Percentiles rank a stretch among this genome's conserved stretches.
phyloP scores from a whole-genome alignment of 352 stramenopile genomes.

The Lagenidium giganteum region DNA sequence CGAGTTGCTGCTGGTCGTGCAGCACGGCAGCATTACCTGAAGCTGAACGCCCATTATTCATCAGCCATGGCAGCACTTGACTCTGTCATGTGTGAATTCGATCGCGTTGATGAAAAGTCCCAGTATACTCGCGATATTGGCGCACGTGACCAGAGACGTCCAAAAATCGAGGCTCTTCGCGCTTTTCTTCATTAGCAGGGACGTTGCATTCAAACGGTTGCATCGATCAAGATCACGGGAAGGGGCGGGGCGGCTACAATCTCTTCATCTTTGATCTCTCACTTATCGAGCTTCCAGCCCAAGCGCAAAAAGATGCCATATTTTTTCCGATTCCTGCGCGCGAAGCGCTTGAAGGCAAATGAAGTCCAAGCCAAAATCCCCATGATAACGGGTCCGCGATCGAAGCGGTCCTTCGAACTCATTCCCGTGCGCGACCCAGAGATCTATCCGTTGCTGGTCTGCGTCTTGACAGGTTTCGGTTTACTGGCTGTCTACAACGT shows the following conservation, averaged over 20 bases:
- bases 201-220: too few relatives aligned
- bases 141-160: constrained; percentile 40
- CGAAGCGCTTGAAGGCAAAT: constrained; percentile 16
- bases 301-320: constrained; percentile 10
- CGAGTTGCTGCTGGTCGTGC: constrained; percentile 48
- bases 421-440: constrained; percentile 31
- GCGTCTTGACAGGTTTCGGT: constrained; percentile 15
- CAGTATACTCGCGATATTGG: constrained; percentile 61
- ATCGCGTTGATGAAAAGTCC: constrained; percentile 40
- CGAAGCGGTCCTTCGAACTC: constrained; percentile 18
- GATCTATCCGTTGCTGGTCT: constrained; percentile 29
- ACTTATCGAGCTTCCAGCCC: not conserved
- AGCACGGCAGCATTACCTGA: constrained; percentile 51
- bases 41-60: constrained; percentile 59
- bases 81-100: constrained; percentile 43
- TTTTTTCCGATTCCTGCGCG: constrained; percentile 20
- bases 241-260: too few relatives aligned
- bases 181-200: too few relatives aligned
- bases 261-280: too few relatives aligned
- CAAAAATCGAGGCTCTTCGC: constrained; percentile 54
- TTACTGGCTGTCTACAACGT: constrained; percentile 25
- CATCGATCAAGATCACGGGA: too few relatives aligned
- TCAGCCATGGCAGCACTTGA: constrained; percentile 63
- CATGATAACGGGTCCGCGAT: constrained; percentile 17
- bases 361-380: constrained; percentile 35